Percentiles rank a stretch among this genome's conserved stretches.
phyloP scores from a whole-genome alignment of 2,329 filamentous ascomycete species.

The Ophiocordyceps robertsii region DNA sequence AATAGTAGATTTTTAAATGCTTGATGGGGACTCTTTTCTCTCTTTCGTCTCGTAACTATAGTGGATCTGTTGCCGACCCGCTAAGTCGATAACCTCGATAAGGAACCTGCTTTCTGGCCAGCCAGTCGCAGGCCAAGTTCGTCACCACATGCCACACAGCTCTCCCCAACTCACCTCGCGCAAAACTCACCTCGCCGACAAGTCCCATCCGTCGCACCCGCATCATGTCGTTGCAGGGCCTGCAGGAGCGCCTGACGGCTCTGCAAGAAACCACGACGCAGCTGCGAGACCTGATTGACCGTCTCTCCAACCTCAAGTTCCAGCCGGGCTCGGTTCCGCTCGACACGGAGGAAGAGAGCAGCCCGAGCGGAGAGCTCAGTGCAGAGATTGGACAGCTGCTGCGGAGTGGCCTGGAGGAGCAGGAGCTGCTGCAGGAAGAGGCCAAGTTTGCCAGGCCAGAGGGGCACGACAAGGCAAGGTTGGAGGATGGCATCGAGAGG shows the following conservation, averaged over 20 bases:
- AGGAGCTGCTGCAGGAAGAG: constrained; percentile 70
- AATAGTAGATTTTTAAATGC: too few species aligned
- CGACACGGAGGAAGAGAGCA: constrained; percentile 32
- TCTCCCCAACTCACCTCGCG: neutral
- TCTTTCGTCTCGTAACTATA: too few species aligned
- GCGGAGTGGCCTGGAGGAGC: constrained; percentile 68
- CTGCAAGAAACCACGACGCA: constrained; percentile 49
- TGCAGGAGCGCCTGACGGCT: constrained; percentile 47
- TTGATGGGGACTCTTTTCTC: too few species aligned
- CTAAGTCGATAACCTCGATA: neutral
- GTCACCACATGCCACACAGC: neutral
- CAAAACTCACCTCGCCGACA: neutral
- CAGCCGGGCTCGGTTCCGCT: constrained; percentile 43
- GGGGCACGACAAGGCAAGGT: constrained; percentile 46
- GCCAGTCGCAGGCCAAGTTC: neutral
- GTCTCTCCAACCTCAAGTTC: constrained; percentile 44
- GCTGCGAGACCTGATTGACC: constrained; percentile 44
- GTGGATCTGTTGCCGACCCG: neutral
- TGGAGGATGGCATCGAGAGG: constrained; percentile 53
- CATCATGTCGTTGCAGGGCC: constrained; percentile 41
- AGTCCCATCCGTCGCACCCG: neutral
- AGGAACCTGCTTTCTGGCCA: neutral
- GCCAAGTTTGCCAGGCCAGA: constrained; percentile 50
- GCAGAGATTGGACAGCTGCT: constrained; percentile 69
- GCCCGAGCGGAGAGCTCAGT: constrained; percentile 56